These are phyloP conservation scores for Hypoxylon sp. DNA, from an alignment of 2,329 filamentous ascomycete species.

Conservation along the genomic window DNA sequence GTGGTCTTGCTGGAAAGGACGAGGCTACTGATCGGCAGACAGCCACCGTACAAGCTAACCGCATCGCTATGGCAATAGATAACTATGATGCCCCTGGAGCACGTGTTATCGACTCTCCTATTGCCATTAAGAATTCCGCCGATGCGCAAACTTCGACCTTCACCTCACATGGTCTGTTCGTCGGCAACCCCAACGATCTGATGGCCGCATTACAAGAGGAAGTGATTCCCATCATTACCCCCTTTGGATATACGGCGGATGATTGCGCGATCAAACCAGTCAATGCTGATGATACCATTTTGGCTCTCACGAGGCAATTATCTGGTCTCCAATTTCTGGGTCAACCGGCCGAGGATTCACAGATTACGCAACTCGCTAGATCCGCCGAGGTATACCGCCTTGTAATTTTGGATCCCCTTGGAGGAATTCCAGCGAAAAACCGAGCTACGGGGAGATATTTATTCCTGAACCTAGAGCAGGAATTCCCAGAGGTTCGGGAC, in stretches of 20 bases:
- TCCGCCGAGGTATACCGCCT: constrained; percentile 75
- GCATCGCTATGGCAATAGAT: constrained; percentile 81
- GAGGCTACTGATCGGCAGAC: constrained; percentile 55
- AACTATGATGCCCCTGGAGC: constrained; percentile 74
- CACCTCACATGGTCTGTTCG: constrained; percentile 52
- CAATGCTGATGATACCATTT: constrained; percentile 71
- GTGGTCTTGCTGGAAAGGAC: constrained; percentile 56
- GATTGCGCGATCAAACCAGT: constrained; percentile 55
- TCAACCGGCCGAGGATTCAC: constrained; percentile 56
- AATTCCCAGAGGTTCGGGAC: constrained; percentile 76
- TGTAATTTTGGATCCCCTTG: constrained; percentile 87
- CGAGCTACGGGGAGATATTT: constrained; percentile 75
- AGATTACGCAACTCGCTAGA: constrained; percentile 52
- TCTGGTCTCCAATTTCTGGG: constrained; percentile 69
- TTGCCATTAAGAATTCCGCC: constrained; percentile 53
- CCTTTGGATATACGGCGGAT: constrained; percentile 58
- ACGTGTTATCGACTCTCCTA: constrained; percentile 72
- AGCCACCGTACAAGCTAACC: constrained; percentile 73
- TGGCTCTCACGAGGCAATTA: constrained; percentile 82
- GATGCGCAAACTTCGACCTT: constrained; percentile 49
- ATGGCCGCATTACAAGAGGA: constrained; percentile 75
- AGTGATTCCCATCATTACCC: constrained; percentile 76
- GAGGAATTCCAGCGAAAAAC: constrained; percentile 80
- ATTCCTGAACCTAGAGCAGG: constrained; percentile 94
- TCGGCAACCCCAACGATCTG: constrained; percentile 66